Evolutionary conservation across 1,284 basidiomycete genomes (phyloP).

Genomic region (Apiotrichum sp.): DNA sequence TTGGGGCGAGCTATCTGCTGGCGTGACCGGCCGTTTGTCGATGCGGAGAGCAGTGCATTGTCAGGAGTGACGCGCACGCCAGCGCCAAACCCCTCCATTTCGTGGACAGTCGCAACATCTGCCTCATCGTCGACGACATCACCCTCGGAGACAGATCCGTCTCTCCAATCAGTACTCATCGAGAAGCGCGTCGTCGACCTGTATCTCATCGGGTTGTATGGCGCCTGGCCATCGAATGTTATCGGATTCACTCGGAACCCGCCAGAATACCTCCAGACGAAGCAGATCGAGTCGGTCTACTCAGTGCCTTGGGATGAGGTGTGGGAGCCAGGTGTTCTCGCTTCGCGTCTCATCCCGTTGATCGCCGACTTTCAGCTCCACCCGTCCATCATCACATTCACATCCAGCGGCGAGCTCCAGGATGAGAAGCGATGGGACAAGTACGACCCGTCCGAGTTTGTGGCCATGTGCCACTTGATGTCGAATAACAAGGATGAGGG

Average conservation of each 20-base stretch:
- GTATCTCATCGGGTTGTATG: slow-evolving; percentile 33
- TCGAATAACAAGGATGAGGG: slow-evolving; percentile 28
- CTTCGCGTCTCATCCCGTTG: slow-evolving; percentile 28
- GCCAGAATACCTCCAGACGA: slow-evolving; percentile 28
- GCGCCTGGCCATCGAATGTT: slow-evolving; percentile 44
- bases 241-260: slow-evolving; percentile 40
- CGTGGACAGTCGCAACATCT: slow-evolving; percentile 27
- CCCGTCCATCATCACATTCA: slow-evolving; percentile 36
- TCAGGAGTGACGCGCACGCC: slow-evolving; percentile 30
- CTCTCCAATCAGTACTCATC: slow-evolving; percentile 4
- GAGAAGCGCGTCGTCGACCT: slow-evolving; percentile 28
- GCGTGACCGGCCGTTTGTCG: slow-evolving; percentile 40
- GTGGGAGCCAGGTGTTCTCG: slow-evolving; percentile 29
- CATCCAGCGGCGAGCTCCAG: slow-evolving; percentile 34
- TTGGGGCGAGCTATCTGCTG: slow-evolving; percentile 37
- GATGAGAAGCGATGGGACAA: slow-evolving; percentile 41
- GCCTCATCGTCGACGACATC: background rate
- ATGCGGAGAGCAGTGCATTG: slow-evolving; percentile 13
- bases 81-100: slow-evolving; percentile 11
- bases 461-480: slow-evolving; percentile 33
- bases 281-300: slow-evolving; percentile 30
- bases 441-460: slow-evolving; percentile 37
- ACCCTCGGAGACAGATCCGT: background rate
- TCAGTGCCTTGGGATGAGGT: slow-evolving; percentile 35
- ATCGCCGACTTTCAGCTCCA: slow-evolving; percentile 39